Base-by-base conservation (phyloP, 441 rosid genomes). In the Aleurites moluccanus region DNA sequence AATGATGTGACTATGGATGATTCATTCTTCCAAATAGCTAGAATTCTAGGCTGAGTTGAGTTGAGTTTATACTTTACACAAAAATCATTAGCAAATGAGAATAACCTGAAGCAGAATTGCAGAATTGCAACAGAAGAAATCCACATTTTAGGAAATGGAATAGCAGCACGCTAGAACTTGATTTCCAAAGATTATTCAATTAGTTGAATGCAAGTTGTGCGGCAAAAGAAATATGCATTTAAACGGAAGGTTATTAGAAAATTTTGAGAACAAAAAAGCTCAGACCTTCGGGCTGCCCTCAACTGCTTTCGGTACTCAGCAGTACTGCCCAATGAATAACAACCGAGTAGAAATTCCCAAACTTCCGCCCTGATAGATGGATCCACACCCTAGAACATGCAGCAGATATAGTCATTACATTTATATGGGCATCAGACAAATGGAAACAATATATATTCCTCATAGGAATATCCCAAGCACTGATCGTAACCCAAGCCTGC, bases 291-390 rank as follows among this genome's bases (percentile, higher is more conserved):
- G 10, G 96, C 93, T 70, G 78, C 78, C 82, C 97, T 91, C 81
- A 91, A 88, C 82, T 86, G 90, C 82, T 80, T 80, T 61, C 98
- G 86, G 75, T 84, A 73, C 80, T 94, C 97, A 45, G 96, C 85
- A 64, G 97, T 94, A 81, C 97, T 92, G 75, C 88, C 86, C 81
- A 89, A 78, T 69, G 87, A 81, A 86, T 96, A 96, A 84, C 97
- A 93, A 35, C 99, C 98, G 76, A 96, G 98, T 60, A 96, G 84
- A 89, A 93, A 96, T 79, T 96, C 99, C 99, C 99, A 96, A 81
- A 96, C 98, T 78, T 92, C 97, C 79, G 97, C 83, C 78, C 99
- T 86, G 75, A 93, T 90, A 56, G 97, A 89, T 81, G 96, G 98
- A 86, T 96, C 96, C 60, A 93, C 88, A 61, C 97, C 98, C 99